phyloP scores from a whole-genome alignment of 257 asterid genomes.

The Scutellaria barbata region DNA sequence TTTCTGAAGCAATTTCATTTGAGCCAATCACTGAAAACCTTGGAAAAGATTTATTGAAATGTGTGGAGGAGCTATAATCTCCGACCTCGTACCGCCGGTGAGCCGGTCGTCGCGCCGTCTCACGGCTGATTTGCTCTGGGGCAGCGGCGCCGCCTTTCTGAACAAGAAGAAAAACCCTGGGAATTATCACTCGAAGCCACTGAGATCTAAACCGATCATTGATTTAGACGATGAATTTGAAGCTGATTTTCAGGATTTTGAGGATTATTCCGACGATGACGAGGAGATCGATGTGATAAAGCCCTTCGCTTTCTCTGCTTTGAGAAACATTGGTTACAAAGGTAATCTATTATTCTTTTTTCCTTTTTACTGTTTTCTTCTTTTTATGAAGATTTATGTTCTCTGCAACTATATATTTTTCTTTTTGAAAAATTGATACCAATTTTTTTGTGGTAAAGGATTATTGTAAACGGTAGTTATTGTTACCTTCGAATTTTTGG shows the following conservation, averaged over 20 bases:
- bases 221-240: slow-evolving; percentile 65
- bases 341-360: slow-evolving; percentile 27
- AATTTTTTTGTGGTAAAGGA: not conserved
- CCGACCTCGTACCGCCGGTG: slow-evolving; percentile 55
- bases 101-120: slow-evolving; percentile 62
- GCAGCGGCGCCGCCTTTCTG: slow-evolving; percentile 49
- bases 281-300: slow-evolving; percentile 42
- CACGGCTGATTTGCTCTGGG: slow-evolving; percentile 84
- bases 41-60: slow-evolving; percentile 31
- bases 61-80: slow-evolving; percentile 96
- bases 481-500: not conserved
- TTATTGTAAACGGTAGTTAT: not conserved
- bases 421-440: not conserved
- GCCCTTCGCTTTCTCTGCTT: slow-evolving; percentile 51
- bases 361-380: not conserved
- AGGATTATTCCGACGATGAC: slow-evolving; percentile 56
- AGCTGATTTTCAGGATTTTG: slow-evolving; percentile 75
- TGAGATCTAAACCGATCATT: slow-evolving; percentile 46
- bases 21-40: not conserved
- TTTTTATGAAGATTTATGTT: not conserved
- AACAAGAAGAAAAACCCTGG: slow-evolving; percentile 39
- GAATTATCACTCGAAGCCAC: slow-evolving; percentile 51
- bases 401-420: too few species aligned
- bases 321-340: slow-evolving; percentile 33
- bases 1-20: slow-evolving; percentile 1